phyloP scores from a whole-genome alignment of 2,329 filamentous ascomycete genomes.

The Monosporascus sp. region DNA sequence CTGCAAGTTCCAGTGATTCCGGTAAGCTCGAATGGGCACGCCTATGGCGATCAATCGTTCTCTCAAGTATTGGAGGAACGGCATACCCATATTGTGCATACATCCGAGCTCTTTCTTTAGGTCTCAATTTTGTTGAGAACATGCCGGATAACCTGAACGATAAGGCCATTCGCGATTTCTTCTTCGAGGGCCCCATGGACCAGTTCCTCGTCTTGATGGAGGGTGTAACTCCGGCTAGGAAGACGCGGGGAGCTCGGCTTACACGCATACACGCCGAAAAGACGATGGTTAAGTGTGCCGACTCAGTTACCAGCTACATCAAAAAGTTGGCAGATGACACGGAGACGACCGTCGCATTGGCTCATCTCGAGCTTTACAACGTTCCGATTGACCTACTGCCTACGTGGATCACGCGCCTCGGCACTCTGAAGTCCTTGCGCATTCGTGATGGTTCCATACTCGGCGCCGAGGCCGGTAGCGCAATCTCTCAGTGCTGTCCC shows the following conservation, averaged over 20 bases:
- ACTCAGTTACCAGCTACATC: slow-evolving; percentile 50
- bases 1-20: slow-evolving; percentile 37
- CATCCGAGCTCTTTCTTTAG: slow-evolving; percentile 58
- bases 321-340: slow-evolving; percentile 31
- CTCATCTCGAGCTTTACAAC: slow-evolving; percentile 49
- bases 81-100: slow-evolving; percentile 66
- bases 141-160: slow-evolving; percentile 45
- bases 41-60: slow-evolving; percentile 63
- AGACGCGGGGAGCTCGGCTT: slow-evolving; percentile 9
- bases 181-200: slow-evolving; percentile 37
- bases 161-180: slow-evolving; percentile 21
- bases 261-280: slow-evolving; percentile 27
- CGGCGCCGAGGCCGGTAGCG: slow-evolving; percentile 44
- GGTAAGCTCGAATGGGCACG: slow-evolving; percentile 50
- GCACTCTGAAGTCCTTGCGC: slow-evolving; percentile 52
- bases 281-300: slow-evolving; percentile 45
- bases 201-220: slow-evolving; percentile 24
- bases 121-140: slow-evolving; percentile 50
- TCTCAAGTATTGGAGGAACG: slow-evolving; percentile 58
- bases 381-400: slow-evolving; percentile 48
- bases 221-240: slow-evolving; percentile 13
- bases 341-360: slow-evolving; percentile 46
- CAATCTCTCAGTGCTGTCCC: slow-evolving; percentile 54
- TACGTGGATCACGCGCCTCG: slow-evolving; percentile 54
- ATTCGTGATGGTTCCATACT: slow-evolving; percentile 58